A percentile compares a stretch with the other conserved stretches of the same genome.
These are phyloP conservation scores for Lagenaria siceraria DNA, from an alignment of 306 rosid species.

Conservation along the genomic window DNA sequence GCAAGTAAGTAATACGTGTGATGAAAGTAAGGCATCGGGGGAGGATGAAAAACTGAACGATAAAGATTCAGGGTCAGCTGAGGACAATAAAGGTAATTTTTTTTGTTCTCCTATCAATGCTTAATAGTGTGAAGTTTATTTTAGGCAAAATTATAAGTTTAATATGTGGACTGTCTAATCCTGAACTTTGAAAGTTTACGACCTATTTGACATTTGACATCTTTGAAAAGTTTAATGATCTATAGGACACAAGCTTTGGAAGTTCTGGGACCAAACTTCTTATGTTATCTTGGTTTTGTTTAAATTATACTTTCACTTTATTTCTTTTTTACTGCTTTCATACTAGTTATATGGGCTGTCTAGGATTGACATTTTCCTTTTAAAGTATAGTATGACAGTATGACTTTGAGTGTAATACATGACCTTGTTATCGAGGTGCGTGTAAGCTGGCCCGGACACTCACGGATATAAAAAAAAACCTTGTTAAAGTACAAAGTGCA, in stretches of 20 bases:
- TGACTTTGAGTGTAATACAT: background rate
- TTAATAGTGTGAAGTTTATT: background rate
- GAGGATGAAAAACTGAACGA: slow-evolving; percentile 37
- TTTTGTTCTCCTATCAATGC: background rate
- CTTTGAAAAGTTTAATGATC: background rate
- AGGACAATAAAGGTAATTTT: slow-evolving; percentile 47
- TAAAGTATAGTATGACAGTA: background rate
- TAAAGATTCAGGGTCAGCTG: slow-evolving; percentile 25
- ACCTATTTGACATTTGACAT: background rate
- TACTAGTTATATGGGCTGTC: background rate
- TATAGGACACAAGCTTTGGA: background rate
- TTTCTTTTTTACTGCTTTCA: background rate
- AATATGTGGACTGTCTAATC: background rate
- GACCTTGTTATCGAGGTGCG: no score
- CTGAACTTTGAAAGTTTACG: background rate
- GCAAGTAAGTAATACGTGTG: slow-evolving; percentile 22
- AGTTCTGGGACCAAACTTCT: background rate
- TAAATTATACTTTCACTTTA: background rate
- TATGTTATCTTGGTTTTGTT: background rate
- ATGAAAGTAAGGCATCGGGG: slow-evolving; percentile 31
- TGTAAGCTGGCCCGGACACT: no score
- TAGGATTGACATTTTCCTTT: background rate
- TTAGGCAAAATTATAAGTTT: background rate
- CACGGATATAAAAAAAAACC: no score
- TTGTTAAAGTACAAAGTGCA: no score